Conservation (phyloP, 2,329 filamentous ascomycete genomes). For the Aspergillus cejpii region DNA sequence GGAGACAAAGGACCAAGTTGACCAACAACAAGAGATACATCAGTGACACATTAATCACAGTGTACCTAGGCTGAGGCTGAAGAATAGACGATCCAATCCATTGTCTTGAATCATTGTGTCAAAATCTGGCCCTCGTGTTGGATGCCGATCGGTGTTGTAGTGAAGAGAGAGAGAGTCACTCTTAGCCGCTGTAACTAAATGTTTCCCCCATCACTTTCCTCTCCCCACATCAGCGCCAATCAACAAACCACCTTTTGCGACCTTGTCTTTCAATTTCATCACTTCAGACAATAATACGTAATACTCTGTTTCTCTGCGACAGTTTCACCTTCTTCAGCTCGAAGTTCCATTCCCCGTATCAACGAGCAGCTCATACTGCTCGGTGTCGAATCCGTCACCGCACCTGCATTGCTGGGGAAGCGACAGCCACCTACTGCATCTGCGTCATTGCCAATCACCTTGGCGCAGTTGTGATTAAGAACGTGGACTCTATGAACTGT, state of each 20-base stretch:
- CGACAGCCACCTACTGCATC: conserved; percentile 11
- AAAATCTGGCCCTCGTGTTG: neutral
- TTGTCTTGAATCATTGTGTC: neutral
- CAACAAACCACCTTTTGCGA: conserved; percentile 4
- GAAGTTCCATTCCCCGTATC: neutral
- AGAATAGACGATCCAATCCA: neutral
- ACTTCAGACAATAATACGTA: neutral
- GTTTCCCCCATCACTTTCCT: conserved; percentile 3
- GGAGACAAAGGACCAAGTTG: neutral
- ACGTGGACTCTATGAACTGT: conserved; percentile 24
- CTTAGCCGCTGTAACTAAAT: neutral
- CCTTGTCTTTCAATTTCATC: neutral
- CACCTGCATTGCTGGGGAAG: conserved; percentile 1
- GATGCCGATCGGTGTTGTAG: neutral
- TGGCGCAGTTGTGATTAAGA: conserved; percentile 12
- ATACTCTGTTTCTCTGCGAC: neutral
- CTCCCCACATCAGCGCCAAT: conserved; percentile 11
- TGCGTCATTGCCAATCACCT: conserved; percentile 10
- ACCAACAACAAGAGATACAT: neutral
- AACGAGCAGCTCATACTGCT: conserved; percentile 2
- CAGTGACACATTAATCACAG: neutral
- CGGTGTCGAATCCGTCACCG: neutral
- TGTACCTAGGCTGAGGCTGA: neutral
- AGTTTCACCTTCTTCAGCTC: neutral
- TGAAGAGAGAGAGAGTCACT: conserved; percentile 2